These are phyloP conservation scores for Trametes pubescens DNA, from an alignment of 1,284 basidiomycete species.

Conservation along the genomic window DNA sequence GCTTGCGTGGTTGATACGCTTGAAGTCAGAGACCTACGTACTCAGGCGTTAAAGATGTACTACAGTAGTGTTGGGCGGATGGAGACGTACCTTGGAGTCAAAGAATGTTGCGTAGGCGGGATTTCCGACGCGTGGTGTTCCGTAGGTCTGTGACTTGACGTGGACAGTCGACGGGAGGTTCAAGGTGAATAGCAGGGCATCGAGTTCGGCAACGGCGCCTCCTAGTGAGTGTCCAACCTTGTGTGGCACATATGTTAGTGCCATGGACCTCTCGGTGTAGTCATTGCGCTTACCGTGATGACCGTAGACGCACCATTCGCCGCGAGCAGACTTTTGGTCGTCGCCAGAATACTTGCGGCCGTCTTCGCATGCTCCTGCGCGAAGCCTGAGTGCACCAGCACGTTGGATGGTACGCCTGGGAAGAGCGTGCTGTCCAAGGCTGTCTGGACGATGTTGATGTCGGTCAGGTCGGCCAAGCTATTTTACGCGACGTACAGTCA, in stretches of 20 bases:
- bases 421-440: constrained; percentile 53
- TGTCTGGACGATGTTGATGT: constrained; percentile 46
- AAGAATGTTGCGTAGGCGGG: constrained; percentile 43
- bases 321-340: constrained; percentile 47
- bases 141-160: constrained; percentile 49
- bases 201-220: constrained; percentile 50
- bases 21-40: constrained; percentile 42
- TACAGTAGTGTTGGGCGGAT: neutral
- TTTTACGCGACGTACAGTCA: neutral
- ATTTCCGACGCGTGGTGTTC: constrained; percentile 51
- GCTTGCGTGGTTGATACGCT: constrained; percentile 47
- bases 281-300: constrained; percentile 36
- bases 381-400: constrained; percentile 59
- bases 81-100: constrained; percentile 38
- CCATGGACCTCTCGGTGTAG: constrained; percentile 26
- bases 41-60: neutral
- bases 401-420: constrained; percentile 51
- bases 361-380: constrained; percentile 53
- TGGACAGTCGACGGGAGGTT: constrained; percentile 47
- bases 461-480: constrained; percentile 56
- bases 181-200: constrained; percentile 46
- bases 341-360: constrained; percentile 47
- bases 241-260: neutral
- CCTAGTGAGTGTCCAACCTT: constrained; percentile 51
- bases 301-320: constrained; percentile 38